Base-by-base conservation (phyloP, 345 rosid species). In the Heritiera fomes region DNA sequence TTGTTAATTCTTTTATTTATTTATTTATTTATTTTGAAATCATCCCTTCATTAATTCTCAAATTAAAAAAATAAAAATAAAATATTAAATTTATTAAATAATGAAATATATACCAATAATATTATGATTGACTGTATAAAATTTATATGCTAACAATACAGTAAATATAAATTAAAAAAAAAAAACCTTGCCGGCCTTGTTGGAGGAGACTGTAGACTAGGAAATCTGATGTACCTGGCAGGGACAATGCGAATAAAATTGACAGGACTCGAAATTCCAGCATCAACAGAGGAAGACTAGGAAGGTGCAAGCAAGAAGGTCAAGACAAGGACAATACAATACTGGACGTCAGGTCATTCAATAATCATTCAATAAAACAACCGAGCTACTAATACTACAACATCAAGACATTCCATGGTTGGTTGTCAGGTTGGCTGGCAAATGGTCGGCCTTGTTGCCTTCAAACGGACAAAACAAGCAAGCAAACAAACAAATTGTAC, bases 371-470 rank as follows among this genome's bases (percentile, higher is more conserved):
- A 65, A 65, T 14, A 14, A 34, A 38, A 8, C 12, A 64, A 15
- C 11, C 2, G 20, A 13, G 5, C 7, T 62, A 4, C 68, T 6
- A 5, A 15, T 3, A 30, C 34, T 18, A 55, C 63, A 4, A 8
- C 63, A 20, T 9, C 23, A 56, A 9, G 34, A 18, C 76, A 70
- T 53, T 62, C 76, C 62, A 40, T 60, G 8, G 72, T 56, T 11
- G 52, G 52, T 46, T 45, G 76, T 78, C 67, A 62, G 65, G 40
- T 11, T 58, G 53, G 69, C 46, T 34, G 75, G 46, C 45, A 71
- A 15, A 20, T 43, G 52, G 52, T 67, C 72, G 28, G 69, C 72
- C 72, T 67, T 43, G 14, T 41, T 43, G 49, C 52, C 68, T 34
- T 64, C 69, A 34, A 14, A 2, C 7, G 46, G 11, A 64, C 2